Base-by-base conservation (phyloP, 768 basidiomycete species). In the Calocera cornea region DNA sequence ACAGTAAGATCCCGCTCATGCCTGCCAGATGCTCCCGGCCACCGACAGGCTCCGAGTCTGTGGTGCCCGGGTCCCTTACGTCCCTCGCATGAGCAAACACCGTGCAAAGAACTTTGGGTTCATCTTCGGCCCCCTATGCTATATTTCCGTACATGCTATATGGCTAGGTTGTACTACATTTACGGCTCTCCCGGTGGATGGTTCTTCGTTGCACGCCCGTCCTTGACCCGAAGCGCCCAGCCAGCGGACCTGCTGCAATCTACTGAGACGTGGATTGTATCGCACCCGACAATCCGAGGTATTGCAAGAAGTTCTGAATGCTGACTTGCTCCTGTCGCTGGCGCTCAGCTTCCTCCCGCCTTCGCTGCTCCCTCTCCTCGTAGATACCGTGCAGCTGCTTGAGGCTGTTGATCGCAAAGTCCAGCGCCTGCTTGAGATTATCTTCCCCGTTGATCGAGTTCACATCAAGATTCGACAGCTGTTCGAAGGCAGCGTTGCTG, bases 331-430 rank as follows among this genome's bases (percentile, higher is more conserved):
- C 68, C 54, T 69, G 66, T 44, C 63, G 22, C 40, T 69, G 68
- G 8, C 68, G 49, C 34, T 69, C 68, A 2, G 41, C 27, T 38
- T 69, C 68, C 34, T 69, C 68, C 40, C 66, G 65, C 19, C 68
- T 34, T 24, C 68, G 17, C 36, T 69, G 65, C 34, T 69, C 68
- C 33, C 68, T 65, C 50, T 69, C 65, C 38, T 69, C 68, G 41
- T 69, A 69, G 29, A 69, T 66, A 2, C 63, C 33, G 50, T 69
- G 69, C 69, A 69, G 67, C 34, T 69, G 67, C 38, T 68, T 69
- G 41, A 69, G 44, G 60, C 69, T 69, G 10, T 64, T 67, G 22
- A 69, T 41, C 17, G 69, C 69, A 33, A 65, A 67, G 22, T 41
- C 47, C n/a, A 69, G 27, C 17, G 69, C 69, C 34, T 67, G 67